Evolutionary conservation across 2,329 filamentous ascomycete species (phyloP), one percentile per base, ranked within the genome.

Genomic region (Talaromyces verruculosus): DNA sequence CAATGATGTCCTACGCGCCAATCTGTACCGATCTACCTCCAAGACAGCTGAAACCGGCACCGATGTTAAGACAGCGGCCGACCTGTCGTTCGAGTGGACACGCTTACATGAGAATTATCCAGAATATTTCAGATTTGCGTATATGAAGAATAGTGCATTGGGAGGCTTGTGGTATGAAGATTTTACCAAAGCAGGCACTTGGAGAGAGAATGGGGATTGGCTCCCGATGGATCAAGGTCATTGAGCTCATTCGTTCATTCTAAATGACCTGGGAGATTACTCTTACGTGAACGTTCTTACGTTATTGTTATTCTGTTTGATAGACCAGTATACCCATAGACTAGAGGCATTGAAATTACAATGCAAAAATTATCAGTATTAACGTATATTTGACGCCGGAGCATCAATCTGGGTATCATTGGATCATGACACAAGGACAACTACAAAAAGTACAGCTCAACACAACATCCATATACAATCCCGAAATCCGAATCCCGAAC

Each of bases 1-100:
- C 64, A 88, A 88, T 67, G 87, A 89, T 65, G 86, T 89, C 1
- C 84, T 88, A 72, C 79, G 85, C 1, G 87, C 83, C 68, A 77
- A 81, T n/a, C 79, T 80, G 0, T 86, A 85, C 71, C 78, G 77
- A 37, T 35, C 41, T 25, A 78, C 53, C 0, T 4, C 28, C n/a
- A 49, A 37, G 6, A 25, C 51, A 17, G 33, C 37, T 6, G 33
- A 19, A 11, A n/a, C 1, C 28, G 25, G 22, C 28, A 17, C 43
- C 17, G 43, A 57, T 10, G 37, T 37, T 15, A 28, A 62, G 33
- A 8, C 37, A 55, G 22, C 62, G 6, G 7, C 55, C 7, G 61
- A 39, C 5, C 22, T 61, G 6, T 68, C 73, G 17, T 80, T 73
- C 67, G 74, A 71, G 61, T 80, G 79, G 78, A 77, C 70, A 15